Conservation (phyloP, 345 rosid species). For the Syzygium aromaticum region DNA sequence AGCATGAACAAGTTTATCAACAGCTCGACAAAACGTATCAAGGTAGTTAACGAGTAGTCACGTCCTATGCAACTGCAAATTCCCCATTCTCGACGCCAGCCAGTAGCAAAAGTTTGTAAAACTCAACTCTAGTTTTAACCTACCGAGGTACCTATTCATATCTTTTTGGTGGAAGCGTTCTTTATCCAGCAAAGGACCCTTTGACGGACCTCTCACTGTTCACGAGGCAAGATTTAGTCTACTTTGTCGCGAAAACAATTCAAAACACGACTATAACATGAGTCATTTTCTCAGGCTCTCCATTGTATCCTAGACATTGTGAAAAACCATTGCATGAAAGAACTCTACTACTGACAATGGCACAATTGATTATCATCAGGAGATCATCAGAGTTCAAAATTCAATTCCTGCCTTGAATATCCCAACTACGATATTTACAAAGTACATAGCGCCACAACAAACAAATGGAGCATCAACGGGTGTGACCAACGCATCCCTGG, state of each 20-base stretch:
- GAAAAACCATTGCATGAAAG: not conserved
- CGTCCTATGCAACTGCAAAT: not conserved
- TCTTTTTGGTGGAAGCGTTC: not conserved
- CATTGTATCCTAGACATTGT: not conserved
- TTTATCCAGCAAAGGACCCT: not conserved
- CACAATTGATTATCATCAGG: not conserved
- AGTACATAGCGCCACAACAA: not conserved
- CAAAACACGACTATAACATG: not conserved
- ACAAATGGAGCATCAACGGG: not conserved
- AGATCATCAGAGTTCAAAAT: not conserved
- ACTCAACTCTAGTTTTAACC: not conserved
- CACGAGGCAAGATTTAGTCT: not conserved
- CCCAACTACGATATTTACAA: slow-evolving; percentile 1
- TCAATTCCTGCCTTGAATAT: not conserved
- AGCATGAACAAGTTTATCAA: not conserved
- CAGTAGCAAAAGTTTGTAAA: not conserved
- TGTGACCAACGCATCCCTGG: not conserved
- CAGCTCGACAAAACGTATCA: not conserved
- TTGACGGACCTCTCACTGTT: not conserved
- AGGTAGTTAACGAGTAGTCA: not conserved
- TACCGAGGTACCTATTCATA: not conserved
- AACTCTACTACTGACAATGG: not conserved
- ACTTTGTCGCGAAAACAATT: not conserved
- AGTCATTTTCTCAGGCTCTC: not conserved
- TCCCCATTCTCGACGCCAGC: not conserved